These are phyloP conservation scores for Mycena epipterygia DNA, from an alignment of 768 basidiomycete species.

Conservation along the genomic window DNA sequence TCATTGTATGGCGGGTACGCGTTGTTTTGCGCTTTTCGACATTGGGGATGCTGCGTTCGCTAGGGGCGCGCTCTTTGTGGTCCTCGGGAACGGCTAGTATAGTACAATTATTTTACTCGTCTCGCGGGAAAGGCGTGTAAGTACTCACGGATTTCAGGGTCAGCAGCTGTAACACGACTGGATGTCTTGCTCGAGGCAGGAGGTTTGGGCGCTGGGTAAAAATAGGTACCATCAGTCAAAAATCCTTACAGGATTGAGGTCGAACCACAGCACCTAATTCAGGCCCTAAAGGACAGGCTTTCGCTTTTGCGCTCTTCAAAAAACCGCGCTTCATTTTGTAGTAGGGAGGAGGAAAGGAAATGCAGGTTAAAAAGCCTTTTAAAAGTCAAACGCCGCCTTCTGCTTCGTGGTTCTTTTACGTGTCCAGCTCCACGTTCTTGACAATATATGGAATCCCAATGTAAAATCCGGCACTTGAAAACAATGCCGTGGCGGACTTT, in stretches of 20 bases:
- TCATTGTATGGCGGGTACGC: not conserved
- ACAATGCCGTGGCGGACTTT: too few species aligned
- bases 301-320: constrained; percentile 38
- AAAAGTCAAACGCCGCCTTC: not conserved
- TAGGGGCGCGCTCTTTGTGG: not conserved
- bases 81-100: not conserved
- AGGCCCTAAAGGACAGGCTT: constrained; percentile 19
- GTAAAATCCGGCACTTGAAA: too few species aligned
- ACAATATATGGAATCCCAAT: too few species aligned
- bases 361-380: not conserved
- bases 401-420: not conserved
- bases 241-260: not conserved
- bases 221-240: not conserved
- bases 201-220: not conserved
- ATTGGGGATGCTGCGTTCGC: not conserved
- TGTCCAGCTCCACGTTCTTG: too few species aligned
- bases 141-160: not conserved
- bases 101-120: not conserved
- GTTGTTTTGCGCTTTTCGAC: not conserved
- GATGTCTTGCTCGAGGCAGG: not conserved
- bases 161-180: not conserved
- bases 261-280: not conserved
- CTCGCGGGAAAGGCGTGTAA: not conserved
- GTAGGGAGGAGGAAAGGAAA: not conserved
- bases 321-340: constrained; percentile 44